A percentile compares a stretch with the other conserved stretches of the same genome.
Conservation (phyloP, 192 early-diverging fungal species). For the Gryganskiella cystojenkinii region DNA sequence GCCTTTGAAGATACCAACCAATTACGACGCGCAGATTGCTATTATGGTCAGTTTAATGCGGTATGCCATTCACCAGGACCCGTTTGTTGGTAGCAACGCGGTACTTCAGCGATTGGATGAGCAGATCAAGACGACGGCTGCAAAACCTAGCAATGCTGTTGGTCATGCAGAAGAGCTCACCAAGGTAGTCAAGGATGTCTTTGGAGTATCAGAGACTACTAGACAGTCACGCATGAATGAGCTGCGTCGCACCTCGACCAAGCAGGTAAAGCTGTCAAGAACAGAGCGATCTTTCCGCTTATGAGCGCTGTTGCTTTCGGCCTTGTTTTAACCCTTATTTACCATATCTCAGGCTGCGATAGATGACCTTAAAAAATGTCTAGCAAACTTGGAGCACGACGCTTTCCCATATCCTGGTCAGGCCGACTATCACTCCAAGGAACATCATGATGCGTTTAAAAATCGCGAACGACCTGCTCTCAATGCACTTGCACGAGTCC, state of each 20-base stretch:
- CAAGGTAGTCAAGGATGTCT: constrained; percentile 58
- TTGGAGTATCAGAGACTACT: constrained; percentile 43
- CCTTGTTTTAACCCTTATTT: no score
- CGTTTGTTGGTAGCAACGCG: constrained; percentile 26
- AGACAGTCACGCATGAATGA: constrained; percentile 53
- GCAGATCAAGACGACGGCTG: constrained; percentile 15
- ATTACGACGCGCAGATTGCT: constrained; percentile 55
- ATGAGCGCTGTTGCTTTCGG: neutral
- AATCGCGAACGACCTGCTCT: constrained; percentile 40
- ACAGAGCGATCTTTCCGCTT: no score
- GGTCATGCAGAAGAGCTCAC: constrained; percentile 49
- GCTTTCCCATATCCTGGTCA: constrained; percentile 61
- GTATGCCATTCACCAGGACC: constrained; percentile 55
- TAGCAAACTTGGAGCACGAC: constrained; percentile 55
- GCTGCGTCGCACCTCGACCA: constrained; percentile 54
- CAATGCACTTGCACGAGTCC: constrained; percentile 28
- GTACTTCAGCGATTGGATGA: constrained; percentile 31
- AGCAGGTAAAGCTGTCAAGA: constrained; percentile 49
- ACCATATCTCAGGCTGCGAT: constrained; percentile 53
- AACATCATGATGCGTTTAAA: constrained; percentile 63
- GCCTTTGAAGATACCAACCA: constrained; percentile 46
- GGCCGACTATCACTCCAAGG: constrained; percentile 65
- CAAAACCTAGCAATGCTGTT: constrained; percentile 27
- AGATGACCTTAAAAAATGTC: constrained; percentile 61
- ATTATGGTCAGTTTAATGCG: constrained; percentile 59